Base-by-base conservation (phyloP, 2,329 filamentous ascomycete genomes). In the Fusarium sp. region DNA sequence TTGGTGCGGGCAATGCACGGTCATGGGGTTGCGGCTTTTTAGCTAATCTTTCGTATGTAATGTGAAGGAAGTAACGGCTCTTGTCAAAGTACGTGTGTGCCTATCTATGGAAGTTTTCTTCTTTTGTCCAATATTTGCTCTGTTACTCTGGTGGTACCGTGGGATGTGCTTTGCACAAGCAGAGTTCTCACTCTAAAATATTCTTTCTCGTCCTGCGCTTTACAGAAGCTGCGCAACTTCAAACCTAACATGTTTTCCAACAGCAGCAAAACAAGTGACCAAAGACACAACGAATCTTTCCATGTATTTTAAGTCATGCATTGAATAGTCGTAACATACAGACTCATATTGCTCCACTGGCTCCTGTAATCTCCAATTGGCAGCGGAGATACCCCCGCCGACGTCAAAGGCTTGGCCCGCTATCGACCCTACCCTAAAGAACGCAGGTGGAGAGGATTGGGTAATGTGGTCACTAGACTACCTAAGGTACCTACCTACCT, bases 391-490 rank as follows among this genome's bases (percentile, higher is more conserved):
- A 37, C 10, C 8, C 17, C 7, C 22, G 22, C 35, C 35, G 7
- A 37, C 17, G 17, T 37, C 35, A 10, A 37, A n/a, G 17, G 7
- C 35, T 37, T 37, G 35, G n/a, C 35, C 17, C 4, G 35, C 17
- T 37, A 19, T n/a, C 9, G n/a, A 4, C 7, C 39, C 11, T 69
- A 69, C 66, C 65, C 66, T 68, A 63, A 45, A 69, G 35, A 37
- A n/a, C 35, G 7, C 17, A 35, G 14, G 33, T 17, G 14, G 33
- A 35, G 33, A 35, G 4, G 33, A n/a, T 35, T 17, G 17, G 33
- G 33, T 39, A 64, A 15, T 68, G 59, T 65, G 49, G 64, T 68
- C 55, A 62, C 65, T 33, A 22, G 22, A 6, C 22, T 22, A 22
- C 22, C 22, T 22, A 5, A 20, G 20, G n/a, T n/a, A n/a, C n/a